Evolutionary conservation across 106 monocot genomes (phyloP).

Genomic region (Dendrobium chrysotoxum): DNA sequence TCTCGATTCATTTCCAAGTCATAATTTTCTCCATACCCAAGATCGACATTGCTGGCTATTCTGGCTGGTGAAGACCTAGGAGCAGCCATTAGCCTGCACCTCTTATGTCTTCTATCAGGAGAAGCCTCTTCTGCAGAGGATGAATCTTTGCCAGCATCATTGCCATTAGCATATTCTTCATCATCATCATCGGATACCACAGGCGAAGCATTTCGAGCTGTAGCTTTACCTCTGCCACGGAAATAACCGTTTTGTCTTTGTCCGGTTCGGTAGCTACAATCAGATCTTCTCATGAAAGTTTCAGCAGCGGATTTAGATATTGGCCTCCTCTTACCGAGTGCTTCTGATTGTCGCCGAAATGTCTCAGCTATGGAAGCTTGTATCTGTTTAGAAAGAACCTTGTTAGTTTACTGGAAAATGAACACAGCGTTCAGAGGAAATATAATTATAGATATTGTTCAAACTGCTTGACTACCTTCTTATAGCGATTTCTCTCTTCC

Average conservation of each 20-base stretch:
- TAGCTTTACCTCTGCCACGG: conserved; percentile 40
- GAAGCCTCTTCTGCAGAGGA: conserved; percentile 74
- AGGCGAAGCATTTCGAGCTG: conserved; percentile 18
- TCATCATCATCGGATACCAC: conserved; percentile 70
- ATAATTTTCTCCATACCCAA: conserved; percentile 40
- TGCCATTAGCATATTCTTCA: conserved; percentile 53
- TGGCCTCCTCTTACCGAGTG: conserved; percentile 59
- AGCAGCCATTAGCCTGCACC: conserved; percentile 36
- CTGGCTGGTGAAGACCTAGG: conserved; percentile 58
- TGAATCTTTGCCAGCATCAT: conserved; percentile 43
- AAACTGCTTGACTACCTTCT: conserved; percentile 37
- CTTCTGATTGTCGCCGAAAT: conserved; percentile 65
- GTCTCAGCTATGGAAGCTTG: conserved; percentile 91
- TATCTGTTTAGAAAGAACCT: conserved; percentile 31
- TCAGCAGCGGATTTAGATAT: conserved; percentile 33
- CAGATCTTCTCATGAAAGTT: conserved; percentile 42
- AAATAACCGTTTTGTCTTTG: conserved; percentile 22
- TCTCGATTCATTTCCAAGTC: conserved; percentile 37
- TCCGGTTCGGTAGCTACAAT: conserved; percentile 12
- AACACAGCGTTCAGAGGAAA: neutral
- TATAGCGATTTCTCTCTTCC: conserved; percentile 70
- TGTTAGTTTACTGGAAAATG: neutral
- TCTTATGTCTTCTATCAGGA: conserved; percentile 65
- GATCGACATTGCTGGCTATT: conserved; percentile 22
- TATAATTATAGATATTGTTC: neutral